These are phyloP conservation scores for Scheffersomyces lignosus DNA, from an alignment of 805 yeast genomes.

Conservation along the genomic window DNA sequence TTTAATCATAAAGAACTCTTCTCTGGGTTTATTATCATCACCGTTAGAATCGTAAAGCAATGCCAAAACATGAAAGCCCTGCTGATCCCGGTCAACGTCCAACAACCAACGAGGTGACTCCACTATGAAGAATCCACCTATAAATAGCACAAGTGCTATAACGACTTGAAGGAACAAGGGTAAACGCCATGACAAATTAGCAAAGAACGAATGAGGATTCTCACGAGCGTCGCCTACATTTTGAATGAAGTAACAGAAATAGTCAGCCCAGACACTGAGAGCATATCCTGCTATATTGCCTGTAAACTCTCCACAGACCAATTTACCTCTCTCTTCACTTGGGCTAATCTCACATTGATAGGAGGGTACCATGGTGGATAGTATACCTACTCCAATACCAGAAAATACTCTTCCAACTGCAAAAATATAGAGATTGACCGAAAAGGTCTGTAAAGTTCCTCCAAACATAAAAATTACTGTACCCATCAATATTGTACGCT, in stretches of 20 bases:
- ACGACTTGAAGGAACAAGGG: conserved; percentile 76
- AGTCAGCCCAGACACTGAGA: conserved; percentile 85
- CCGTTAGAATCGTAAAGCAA: conserved; percentile 33
- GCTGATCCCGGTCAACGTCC: conserved; percentile 71
- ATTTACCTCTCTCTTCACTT: conserved; percentile 77
- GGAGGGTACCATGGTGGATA: conserved; percentile 82
- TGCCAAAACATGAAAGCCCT: conserved; percentile 44
- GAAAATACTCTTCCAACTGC: conserved; percentile 75
- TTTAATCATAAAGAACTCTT: conserved; percentile 50
- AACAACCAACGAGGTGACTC: conserved; percentile 92
- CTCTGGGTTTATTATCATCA: conserved; percentile 31
- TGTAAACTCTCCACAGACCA: conserved; percentile 86
- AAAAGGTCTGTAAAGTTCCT: conserved; percentile 68
- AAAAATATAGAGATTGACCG: conserved; percentile 54
- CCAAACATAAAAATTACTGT: conserved; percentile 77
- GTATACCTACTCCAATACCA: conserved; percentile 85
- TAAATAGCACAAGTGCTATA: conserved; percentile 64
- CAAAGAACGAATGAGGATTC: conserved; percentile 36
- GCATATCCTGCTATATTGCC: conserved; percentile 84
- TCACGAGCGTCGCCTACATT: conserved; percentile 45
- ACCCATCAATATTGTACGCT: conserved; percentile 77
- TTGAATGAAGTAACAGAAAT: conserved; percentile 64
- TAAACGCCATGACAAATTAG: conserved; percentile 66
- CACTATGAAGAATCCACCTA: conserved; percentile 77
- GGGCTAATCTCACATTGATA: conserved; percentile 90